A percentile compares a stretch with the other conserved stretches of the same genome.
phyloP scores from a whole-genome alignment of 2,329 filamentous ascomycete genomes.

The Penicillium nordicum region DNA sequence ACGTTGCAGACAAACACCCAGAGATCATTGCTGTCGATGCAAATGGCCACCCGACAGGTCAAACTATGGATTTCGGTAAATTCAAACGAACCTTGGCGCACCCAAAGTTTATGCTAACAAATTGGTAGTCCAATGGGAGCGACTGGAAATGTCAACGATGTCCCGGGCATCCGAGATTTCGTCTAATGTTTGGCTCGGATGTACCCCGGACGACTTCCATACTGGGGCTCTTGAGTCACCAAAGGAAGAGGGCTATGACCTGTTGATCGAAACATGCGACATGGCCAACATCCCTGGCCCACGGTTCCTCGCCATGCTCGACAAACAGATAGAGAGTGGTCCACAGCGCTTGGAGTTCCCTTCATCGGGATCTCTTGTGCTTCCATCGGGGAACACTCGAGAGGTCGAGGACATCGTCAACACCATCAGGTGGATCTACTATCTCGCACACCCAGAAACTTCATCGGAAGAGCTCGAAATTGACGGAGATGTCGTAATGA shows the following conservation, averaged over 20 bases:
- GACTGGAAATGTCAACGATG: constrained; percentile 91
- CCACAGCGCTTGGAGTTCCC: constrained; percentile 74
- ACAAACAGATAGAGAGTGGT: constrained; percentile 52
- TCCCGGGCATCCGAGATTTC: constrained; percentile 84
- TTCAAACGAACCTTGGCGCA: constrained; percentile 8
- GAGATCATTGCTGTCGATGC: constrained; percentile 74
- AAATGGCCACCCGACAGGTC: constrained; percentile 66
- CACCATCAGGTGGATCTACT: constrained; percentile 86
- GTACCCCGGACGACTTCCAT: constrained; percentile 68
- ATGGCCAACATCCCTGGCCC: constrained; percentile 71
- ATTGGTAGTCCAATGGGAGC: constrained; percentile 68
- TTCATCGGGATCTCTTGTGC: constrained; percentile 87
- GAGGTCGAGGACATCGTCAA: constrained; percentile 83
- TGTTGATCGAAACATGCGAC: constrained; percentile 87
- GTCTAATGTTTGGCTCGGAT: constrained; percentile 84
- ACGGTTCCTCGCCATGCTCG: constrained; percentile 61
- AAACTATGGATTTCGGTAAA: constrained; percentile 77
- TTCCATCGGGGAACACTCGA: constrained; percentile 75
- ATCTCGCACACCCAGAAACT: constrained; percentile 65
- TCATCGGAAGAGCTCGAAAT: constrained; percentile 42
- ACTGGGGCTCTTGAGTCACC: constrained; percentile 36
- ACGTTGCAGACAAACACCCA: constrained; percentile 67
- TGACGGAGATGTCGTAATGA: constrained; percentile 58
- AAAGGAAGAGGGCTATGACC: constrained; percentile 63
- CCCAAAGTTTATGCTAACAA: constrained; percentile 8